A percentile compares a stretch with the other conserved stretches of the same genome.
Evolutionary conservation across 2,329 filamentous ascomycete species (phyloP).

Genomic region (Aspergillus sp.): DNA sequence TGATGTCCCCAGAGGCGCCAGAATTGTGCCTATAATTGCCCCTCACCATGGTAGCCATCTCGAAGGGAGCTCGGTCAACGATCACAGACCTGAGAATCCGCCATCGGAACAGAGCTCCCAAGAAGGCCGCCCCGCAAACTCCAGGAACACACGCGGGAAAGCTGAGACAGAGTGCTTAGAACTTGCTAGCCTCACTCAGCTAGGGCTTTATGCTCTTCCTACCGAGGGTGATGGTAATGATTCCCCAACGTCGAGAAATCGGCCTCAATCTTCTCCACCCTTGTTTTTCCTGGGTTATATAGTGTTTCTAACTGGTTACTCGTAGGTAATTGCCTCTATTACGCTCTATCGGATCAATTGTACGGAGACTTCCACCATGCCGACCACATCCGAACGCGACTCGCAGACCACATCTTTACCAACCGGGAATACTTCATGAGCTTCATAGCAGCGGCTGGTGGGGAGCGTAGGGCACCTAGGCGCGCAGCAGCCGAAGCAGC

Average conservation of each 20-base stretch:
- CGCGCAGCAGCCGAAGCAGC: conserved; percentile 41
- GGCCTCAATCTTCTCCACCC: conserved; percentile 2
- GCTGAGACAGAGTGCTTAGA: conserved; percentile 29
- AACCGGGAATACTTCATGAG: conserved; percentile 63
- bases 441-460: conserved; percentile 59
- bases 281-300: not conserved
- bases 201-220: conserved; percentile 59
- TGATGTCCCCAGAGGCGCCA: conserved; percentile 37
- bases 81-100: conserved; percentile 11
- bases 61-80: conserved; percentile 15
- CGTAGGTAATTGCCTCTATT: conserved; percentile 68
- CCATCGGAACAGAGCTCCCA: conserved; percentile 16
- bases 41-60: conserved; percentile 24
- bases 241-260: conserved; percentile 21
- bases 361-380: conserved; percentile 61
- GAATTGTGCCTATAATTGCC: conserved; percentile 45
- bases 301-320: conserved; percentile 22
- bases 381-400: conserved; percentile 56
- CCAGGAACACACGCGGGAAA: conserved; percentile 17
- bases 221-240: conserved; percentile 63
- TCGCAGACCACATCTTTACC: conserved; percentile 63
- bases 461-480: conserved; percentile 59
- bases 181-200: conserved; percentile 50
- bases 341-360: conserved; percentile 66
- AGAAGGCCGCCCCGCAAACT: conserved; percentile 10